Conservation (phyloP, 768 basidiomycete species). For the Tremella yokohamensis region DNA sequence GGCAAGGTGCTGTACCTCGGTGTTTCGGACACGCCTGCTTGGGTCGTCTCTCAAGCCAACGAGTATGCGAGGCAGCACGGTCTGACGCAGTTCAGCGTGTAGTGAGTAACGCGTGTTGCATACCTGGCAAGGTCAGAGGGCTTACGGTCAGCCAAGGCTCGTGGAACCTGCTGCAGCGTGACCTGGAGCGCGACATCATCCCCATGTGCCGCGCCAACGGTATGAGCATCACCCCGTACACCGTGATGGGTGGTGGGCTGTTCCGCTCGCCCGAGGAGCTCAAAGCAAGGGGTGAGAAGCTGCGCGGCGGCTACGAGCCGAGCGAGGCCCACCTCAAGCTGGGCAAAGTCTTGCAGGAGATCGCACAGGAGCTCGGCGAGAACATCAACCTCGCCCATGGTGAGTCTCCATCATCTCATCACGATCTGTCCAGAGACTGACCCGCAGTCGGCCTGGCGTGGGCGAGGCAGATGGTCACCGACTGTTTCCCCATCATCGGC, state of each 20-base stretch:
- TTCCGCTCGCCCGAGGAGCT: constrained; percentile 38
- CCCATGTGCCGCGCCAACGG: constrained; percentile 47
- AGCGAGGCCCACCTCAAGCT: constrained; percentile 21
- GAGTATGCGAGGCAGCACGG: constrained; percentile 57
- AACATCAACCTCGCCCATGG: constrained; percentile 22
- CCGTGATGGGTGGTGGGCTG: constrained; percentile 54
- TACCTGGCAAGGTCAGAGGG: neutral
- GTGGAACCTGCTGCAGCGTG: constrained; percentile 46
- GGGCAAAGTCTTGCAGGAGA: constrained; percentile 31
- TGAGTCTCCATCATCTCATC: constrained; percentile 4
- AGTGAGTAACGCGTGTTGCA: too few relatives aligned
- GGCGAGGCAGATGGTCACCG: constrained; percentile 31
- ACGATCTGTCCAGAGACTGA: neutral
- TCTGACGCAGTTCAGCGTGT: constrained; percentile 58
- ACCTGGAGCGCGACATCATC: constrained; percentile 60
- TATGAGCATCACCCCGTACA: constrained; percentile 26
- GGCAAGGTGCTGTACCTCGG: constrained; percentile 54
- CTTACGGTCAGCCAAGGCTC: constrained; percentile 28
- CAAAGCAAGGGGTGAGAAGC: constrained; percentile 18
- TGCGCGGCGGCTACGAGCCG: constrained; percentile 19
- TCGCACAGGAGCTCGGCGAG: constrained; percentile 39
- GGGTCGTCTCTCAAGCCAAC: constrained; percentile 50
- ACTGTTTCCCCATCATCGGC: constrained; percentile 44
- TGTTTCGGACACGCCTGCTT: constrained; percentile 41
- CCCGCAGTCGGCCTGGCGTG: constrained; percentile 40